phyloP scores from a whole-genome alignment of 208 protist genomes.

The Entamoeba moshkovskii region DNA sequence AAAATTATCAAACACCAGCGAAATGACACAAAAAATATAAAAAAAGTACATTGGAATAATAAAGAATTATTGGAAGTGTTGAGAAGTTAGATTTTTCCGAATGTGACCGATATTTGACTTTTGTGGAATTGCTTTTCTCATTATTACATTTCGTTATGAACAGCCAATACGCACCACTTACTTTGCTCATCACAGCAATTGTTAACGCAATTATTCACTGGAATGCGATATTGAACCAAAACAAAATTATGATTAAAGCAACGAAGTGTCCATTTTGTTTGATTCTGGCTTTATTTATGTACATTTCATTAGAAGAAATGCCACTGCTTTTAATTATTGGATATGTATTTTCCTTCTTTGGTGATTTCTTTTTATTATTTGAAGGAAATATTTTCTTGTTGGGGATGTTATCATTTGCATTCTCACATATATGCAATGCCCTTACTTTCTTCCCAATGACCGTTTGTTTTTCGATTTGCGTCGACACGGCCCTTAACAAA shows the following conservation, averaged over 20 bases:
- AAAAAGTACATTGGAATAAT: no score
- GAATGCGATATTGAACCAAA: not conserved
- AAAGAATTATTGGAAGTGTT: no score
- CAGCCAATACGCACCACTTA: no score
- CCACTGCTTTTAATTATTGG: not conserved
- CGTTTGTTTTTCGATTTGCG: not conserved
- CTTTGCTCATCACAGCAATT: no score
- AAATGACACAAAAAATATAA: no score
- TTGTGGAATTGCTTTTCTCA: no score
- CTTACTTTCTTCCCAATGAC: not conserved
- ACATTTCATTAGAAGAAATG: not conserved
- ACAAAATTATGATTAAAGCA: not conserved
- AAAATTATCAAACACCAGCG: no score
- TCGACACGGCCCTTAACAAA: no score
- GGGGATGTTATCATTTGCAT: not conserved
- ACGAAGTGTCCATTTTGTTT: not conserved
- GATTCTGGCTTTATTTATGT: not conserved
- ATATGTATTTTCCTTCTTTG: not conserved
- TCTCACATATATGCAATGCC: not conserved
- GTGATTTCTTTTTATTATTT: not conserved
- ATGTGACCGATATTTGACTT: no score
- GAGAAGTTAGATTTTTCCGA: no score
- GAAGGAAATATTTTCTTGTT: not conserved
- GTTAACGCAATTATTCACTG: not conserved
- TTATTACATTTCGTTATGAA: no score